Percentiles rank a stretch among this genome's conserved stretches.
phyloP scores from a whole-genome alignment of 164 flowering plant genomes.

The Stephania japonica region DNA sequence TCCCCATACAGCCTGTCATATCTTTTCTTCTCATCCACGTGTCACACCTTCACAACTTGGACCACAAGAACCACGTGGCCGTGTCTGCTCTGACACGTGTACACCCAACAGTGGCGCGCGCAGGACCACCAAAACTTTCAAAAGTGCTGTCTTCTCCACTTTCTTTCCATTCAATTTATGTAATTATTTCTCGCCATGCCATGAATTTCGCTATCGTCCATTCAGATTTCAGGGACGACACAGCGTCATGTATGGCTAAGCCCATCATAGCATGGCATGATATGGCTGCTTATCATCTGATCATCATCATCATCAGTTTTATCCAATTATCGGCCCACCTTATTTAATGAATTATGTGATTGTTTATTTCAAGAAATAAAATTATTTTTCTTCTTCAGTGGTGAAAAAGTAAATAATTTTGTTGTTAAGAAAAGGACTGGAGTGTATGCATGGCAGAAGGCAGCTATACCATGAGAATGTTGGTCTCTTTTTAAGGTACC shows the following conservation, averaged over 20 bases:
- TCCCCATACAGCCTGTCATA: constrained; percentile 32
- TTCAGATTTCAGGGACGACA: background rate
- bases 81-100: constrained; percentile 11
- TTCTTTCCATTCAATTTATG: too few relatives aligned
- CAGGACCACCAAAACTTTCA: constrained; percentile 30
- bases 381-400: background rate
- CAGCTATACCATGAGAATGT: constrained; percentile 51
- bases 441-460: background rate
- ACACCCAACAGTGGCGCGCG: background rate
- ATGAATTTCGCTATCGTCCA: background rate
- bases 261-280: too few relatives aligned
- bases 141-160: constrained; percentile 3
- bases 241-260: too few relatives aligned
- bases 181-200: constrained; percentile 28
- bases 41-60: background rate
- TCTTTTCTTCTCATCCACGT: constrained; percentile 8
- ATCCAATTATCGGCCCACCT: too few relatives aligned
- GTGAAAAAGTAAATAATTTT: background rate
- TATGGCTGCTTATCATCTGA: too few relatives aligned
- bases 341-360: background rate
- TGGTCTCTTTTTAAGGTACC: constrained; percentile 31
- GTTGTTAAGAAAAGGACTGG: background rate
- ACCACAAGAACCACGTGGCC: constrained; percentile 9
- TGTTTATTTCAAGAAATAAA: background rate
- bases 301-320: too few relatives aligned